Evolutionary conservation across 2,329 filamentous ascomycete genomes (phyloP).

Genomic region (Gaeumannomyces sp.): DNA sequence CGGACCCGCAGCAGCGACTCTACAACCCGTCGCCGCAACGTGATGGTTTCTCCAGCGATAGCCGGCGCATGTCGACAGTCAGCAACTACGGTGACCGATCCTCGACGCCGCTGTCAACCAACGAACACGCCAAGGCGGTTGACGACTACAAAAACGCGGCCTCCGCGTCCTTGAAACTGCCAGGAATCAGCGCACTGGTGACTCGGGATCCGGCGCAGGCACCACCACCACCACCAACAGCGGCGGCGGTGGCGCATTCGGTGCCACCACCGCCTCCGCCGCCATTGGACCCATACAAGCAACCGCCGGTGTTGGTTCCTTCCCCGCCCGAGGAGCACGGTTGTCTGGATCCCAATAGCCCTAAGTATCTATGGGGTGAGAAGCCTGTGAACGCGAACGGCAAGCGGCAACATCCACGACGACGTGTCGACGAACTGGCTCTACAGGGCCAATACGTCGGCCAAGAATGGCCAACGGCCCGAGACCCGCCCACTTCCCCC

Average conservation of each 20-base stretch:
- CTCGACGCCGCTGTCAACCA: slow-evolving; percentile 1
- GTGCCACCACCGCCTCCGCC: too few species aligned
- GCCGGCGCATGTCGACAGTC: neutral
- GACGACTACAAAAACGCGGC: neutral
- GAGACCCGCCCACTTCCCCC: neutral
- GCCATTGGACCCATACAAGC: neutral
- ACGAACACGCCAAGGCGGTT: neutral
- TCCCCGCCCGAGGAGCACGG: neutral
- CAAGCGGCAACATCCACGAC: neutral
- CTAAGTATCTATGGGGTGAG: neutral
- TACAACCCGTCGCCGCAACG: slow-evolving; percentile 3
- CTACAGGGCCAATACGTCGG: neutral
- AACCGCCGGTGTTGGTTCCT: neutral
- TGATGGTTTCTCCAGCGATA: neutral
- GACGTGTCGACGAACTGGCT: neutral
- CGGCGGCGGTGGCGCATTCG: too few species aligned
- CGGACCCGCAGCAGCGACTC: neutral
- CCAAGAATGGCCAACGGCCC: neutral
- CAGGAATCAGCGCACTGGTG: neutral
- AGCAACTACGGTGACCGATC: neutral
- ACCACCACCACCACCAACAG: neutral
- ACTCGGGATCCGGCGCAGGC: neutral
- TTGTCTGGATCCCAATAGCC: neutral
- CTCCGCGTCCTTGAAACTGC: neutral
- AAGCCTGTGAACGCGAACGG: neutral